Conservation (phyloP, 176 grass and related monocot species). For the Melocanna baccifera region DNA sequence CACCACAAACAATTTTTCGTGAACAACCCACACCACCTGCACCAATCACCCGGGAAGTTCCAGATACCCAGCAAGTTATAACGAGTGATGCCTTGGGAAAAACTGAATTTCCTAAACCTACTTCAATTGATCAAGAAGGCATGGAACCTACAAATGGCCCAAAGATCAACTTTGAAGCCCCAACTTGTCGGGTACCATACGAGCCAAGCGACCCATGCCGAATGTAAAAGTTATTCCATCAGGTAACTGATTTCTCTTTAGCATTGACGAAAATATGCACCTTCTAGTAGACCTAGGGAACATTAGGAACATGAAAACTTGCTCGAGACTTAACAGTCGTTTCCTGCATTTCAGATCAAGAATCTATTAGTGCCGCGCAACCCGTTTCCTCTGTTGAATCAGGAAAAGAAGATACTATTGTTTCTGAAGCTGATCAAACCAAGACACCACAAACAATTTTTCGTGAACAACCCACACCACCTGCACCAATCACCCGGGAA, state of each 20-base stretch:
- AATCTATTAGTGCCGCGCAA: background rate
- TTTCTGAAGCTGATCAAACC: background rate
- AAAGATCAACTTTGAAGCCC: background rate
- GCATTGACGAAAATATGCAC: conserved; percentile 1
- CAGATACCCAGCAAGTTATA: background rate
- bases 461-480: conserved; percentile 14
- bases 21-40: conserved; percentile 20
- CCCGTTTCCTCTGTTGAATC: conserved; percentile 15
- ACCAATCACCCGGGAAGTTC: conserved; percentile 2
- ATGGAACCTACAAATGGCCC: background rate
- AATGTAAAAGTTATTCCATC: background rate
- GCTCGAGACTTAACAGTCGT: conserved; percentile 23
- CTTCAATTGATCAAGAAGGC: background rate
- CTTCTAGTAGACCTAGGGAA: background rate
- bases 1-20: background rate
- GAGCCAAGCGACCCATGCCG: background rate
- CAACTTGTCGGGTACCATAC: background rate
- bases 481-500: conserved; percentile 5
- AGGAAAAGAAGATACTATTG: background rate
- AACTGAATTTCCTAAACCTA: too few relatives aligned
- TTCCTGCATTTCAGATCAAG: conserved; percentile 26
- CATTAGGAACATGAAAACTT: background rate
- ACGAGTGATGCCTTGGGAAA: too few relatives aligned
- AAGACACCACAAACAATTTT: background rate
- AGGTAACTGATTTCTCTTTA: conserved; percentile 25